Evolutionary conservation across 768 basidiomycete species (phyloP).

Genomic region (Lentinus tigrinus): DNA sequence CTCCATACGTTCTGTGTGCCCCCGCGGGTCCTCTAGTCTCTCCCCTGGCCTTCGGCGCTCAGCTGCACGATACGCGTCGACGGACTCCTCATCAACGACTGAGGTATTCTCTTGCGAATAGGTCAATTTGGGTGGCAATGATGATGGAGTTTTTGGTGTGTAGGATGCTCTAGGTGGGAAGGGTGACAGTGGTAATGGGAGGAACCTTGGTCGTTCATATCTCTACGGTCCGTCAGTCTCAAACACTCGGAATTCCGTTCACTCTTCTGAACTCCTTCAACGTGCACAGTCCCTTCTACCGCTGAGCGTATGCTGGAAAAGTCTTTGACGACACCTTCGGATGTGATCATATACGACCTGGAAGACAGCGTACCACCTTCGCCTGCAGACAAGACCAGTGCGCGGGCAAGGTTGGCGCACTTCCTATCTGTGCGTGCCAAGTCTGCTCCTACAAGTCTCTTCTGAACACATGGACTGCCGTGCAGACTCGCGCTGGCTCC

Average conservation of each 20-base stretch:
- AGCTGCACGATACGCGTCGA: background rate
- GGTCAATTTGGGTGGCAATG: background rate
- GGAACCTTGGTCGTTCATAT: conserved; percentile 49
- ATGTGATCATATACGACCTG: conserved; percentile 83
- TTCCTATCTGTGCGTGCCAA: conserved; percentile 54
- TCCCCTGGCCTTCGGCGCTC: background rate
- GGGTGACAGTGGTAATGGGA: background rate
- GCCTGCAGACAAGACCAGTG: conserved; percentile 53
- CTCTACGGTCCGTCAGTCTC: conserved; percentile 45
- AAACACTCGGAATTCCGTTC: background rate
- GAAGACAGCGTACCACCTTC: conserved; percentile 82
- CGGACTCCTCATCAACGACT: background rate
- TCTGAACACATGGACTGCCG: background rate
- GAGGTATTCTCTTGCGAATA: background rate
- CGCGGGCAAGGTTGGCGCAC: conserved; percentile 50
- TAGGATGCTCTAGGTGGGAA: background rate
- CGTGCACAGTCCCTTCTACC: conserved; percentile 66
- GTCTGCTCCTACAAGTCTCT: background rate
- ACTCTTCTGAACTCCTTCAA: background rate
- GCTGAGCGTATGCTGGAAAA: conserved; percentile 82
- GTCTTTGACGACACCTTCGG: conserved; percentile 60
- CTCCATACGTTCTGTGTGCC: background rate
- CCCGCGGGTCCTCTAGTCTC: background rate
- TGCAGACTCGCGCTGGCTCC: conserved; percentile 13
- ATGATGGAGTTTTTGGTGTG: background rate